Percentiles rank a stretch among this genome's conserved stretches.
Conservation (phyloP, 2,329 filamentous ascomycete species). For the Pseudogymnoascus sp. region DNA sequence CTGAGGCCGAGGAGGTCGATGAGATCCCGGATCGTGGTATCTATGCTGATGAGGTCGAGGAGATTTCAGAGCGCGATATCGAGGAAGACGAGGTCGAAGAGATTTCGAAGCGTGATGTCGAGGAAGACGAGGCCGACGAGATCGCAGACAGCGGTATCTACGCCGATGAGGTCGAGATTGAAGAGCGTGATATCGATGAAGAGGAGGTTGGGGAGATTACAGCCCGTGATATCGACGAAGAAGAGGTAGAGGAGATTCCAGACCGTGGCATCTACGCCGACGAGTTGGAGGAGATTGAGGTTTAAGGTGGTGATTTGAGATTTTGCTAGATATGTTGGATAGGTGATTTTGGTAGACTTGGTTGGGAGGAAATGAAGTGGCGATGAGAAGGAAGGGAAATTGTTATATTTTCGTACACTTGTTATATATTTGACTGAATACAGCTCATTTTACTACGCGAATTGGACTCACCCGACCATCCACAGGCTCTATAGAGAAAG, state of each 20-base stretch:
- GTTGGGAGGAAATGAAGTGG: neutral
- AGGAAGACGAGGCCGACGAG: neutral
- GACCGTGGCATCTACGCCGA: neutral
- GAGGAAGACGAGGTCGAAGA: neutral
- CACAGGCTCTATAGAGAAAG: too few relatives aligned
- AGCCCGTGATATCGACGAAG: neutral
- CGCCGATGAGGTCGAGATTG: neutral
- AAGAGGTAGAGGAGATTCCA: neutral
- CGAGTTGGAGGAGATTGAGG: neutral
- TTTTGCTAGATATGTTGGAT: neutral
- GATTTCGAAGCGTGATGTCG: neutral
- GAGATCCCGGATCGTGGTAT: neutral
- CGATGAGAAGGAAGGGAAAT: neutral
- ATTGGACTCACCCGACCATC: too few relatives aligned
- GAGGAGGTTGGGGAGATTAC: neutral
- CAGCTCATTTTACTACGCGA: too few relatives aligned
- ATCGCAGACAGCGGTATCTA: neutral
- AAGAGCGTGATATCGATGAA: neutral
- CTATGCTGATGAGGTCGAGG: neutral
- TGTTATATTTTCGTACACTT: neutral
- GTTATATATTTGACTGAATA: too few relatives aligned
- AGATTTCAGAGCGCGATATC: neutral
- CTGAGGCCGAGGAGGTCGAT: neutral
- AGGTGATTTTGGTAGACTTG: neutral
- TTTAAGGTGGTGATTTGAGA: neutral